phyloP scores from a whole-genome alignment of 1,139 yeast species.

The Yamadazyma conglobata region DNA sequence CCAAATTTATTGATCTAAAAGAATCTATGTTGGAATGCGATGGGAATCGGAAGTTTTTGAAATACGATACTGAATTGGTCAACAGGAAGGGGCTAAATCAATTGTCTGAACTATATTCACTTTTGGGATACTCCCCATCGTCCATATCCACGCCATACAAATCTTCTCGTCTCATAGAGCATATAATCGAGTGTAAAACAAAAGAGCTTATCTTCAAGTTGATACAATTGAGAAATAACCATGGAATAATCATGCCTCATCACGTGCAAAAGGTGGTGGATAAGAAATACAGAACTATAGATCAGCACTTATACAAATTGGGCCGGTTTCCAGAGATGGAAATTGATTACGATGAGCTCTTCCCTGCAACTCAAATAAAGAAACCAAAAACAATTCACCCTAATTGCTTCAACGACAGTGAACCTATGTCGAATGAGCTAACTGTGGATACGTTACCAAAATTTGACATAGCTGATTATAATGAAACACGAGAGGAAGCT shows the following conservation, averaged over 20 bases:
- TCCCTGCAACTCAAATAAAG: not conserved
- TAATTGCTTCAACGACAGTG: not conserved
- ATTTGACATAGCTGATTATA: slow-evolving; percentile 4
- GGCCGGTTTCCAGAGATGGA: slow-evolving; percentile 5
- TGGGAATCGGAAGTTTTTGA: slow-evolving; percentile 7
- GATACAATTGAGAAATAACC: not conserved
- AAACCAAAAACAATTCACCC: not conserved
- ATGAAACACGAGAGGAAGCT: slow-evolving; percentile 8
- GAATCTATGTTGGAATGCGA: slow-evolving; percentile 19
- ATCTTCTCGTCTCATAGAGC: slow-evolving; percentile 1
- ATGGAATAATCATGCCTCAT: not conserved
- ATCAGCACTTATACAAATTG: slow-evolving; percentile 4
- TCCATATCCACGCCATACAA: not conserved
- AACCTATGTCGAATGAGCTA: not conserved
- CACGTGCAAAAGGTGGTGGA: slow-evolving; percentile 1
- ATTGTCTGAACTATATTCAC: not conserved
- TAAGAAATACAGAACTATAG: slow-evolving; percentile 5
- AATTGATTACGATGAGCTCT: slow-evolving; percentile 5
- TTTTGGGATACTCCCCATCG: not conserved
- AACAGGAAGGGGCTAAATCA: slow-evolving; percentile 1
- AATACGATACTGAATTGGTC: not conserved
- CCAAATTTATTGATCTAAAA: slow-evolving; percentile 20
- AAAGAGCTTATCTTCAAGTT: slow-evolving; percentile 1
- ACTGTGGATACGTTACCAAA: slow-evolving; percentile 10
- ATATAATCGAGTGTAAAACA: slow-evolving; percentile 1